Base-by-base conservation (phyloP, 257 asterid genomes). In the Salvia hispanica region DNA sequence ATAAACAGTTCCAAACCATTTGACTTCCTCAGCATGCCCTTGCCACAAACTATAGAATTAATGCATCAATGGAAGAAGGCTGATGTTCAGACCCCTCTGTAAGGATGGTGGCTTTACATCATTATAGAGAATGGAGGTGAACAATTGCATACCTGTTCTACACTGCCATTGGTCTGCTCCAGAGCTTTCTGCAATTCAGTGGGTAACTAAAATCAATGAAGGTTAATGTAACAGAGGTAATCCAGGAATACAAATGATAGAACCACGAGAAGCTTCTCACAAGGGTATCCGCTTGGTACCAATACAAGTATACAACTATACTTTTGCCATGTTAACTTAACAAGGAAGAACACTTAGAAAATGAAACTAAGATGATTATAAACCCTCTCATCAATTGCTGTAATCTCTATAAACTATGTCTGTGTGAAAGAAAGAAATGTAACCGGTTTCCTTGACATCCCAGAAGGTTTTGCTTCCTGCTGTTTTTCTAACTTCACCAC, bases 391-490 rank as follows among this genome's bases (percentile, higher is more conserved):
- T 62, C 60, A 39, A 63, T 63, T 1, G 52, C 13, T 51, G 52
- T 21, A 55, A 5, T 13, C 9, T 12, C 9, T 58, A 57, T 31
- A 64, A 28, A 42, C 39, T 34, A 34, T 34, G 47, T 33, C 60
- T 4, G 2, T 25, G 25, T 10, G 16, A 44, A 18, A 63, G 69
- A 70, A 44, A 28, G 70, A 66, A 43, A 57, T 31, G 70, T 66
- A 59, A 88, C 98, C 91, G 66, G 82, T 67, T 84, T 83, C 72
- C 76, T 83, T 67, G 89, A 72, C 71, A 79, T 36, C 46, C 74
- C 84, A 48, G 66, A 40, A 58, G 79, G 72, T 72, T 78, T 80
- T 64, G 67, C 84, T 64, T 79, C 82, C 75, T 77, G 76, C 39
- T 70, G n/a, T 59, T 69, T 81, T 66, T 81, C 85, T 58, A 10